Conservation (phyloP, 257 asterid species). For the Prunella vulgaris region DNA sequence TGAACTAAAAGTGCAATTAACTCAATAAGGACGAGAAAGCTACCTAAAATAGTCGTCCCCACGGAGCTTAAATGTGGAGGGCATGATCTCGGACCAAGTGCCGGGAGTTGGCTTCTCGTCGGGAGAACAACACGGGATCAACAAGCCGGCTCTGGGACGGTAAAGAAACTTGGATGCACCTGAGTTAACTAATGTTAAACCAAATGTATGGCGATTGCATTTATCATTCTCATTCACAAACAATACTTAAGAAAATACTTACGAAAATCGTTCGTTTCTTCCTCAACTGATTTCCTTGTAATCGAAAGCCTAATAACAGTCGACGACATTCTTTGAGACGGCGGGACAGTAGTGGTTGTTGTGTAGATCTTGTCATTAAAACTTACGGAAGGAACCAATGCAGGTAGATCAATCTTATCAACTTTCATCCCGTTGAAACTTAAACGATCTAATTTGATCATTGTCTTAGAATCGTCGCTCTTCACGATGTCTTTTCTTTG, state of each 20-base stretch:
- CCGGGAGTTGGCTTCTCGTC: conserved; percentile 61
- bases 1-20: not conserved
- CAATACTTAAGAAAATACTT: conserved; percentile 24
- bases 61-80: conserved; percentile 72
- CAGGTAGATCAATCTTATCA: conserved; percentile 48
- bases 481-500: conserved; percentile 33
- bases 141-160: conserved; percentile 73
- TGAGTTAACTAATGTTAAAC: conserved; percentile 20
- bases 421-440: conserved; percentile 52
- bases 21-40: conserved; percentile 1
- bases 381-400: conserved; percentile 60
- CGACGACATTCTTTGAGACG: conserved; percentile 56
- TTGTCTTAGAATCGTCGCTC: conserved; percentile 38
- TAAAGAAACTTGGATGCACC: conserved; percentile 59
- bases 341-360: conserved; percentile 32
- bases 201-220: not conserved
- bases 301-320: conserved; percentile 78
- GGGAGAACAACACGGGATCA: conserved; percentile 52
- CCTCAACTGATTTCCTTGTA: conserved; percentile 61
- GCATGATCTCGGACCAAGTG: conserved; percentile 64
- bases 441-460: conserved; percentile 42
- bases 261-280: conserved; percentile 44
- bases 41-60: conserved; percentile 73
- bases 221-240: not conserved
- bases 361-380: conserved; percentile 55